Evolutionary conservation across 768 basidiomycete species (phyloP).

Genomic region (Amanita pseudoporphyria): DNA sequence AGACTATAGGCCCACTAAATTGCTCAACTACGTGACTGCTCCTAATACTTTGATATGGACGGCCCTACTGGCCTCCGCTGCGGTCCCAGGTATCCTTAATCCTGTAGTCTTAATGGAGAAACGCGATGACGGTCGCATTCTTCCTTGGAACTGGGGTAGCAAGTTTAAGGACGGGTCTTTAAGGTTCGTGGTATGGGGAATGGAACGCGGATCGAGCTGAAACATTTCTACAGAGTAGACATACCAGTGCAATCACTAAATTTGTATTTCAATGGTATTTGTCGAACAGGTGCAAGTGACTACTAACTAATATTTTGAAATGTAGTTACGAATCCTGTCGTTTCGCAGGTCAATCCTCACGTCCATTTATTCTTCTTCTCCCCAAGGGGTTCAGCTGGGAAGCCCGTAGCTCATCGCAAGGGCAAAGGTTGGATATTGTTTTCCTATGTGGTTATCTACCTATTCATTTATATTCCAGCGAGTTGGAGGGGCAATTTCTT

Average conservation of each 20-base stretch:
- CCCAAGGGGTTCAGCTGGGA: constrained; percentile 79
- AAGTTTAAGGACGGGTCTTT: constrained; percentile 91
- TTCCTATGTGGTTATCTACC: background rate
- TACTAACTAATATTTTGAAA: constrained; percentile 2
- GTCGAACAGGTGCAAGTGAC: background rate
- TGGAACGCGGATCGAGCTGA: background rate
- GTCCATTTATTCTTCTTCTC: constrained; percentile 96
- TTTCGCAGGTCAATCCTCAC: constrained; percentile 89
- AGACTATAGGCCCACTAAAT: constrained; percentile 77
- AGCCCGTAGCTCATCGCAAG: constrained; percentile 89
- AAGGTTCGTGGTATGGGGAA: constrained; percentile 33
- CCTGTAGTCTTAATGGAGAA: constrained; percentile 96
- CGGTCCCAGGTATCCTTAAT: constrained; percentile 91
- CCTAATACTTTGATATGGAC: constrained; percentile 86
- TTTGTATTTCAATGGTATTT: constrained; percentile 75
- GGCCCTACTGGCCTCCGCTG: constrained; percentile 78
- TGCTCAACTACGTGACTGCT: constrained; percentile 93
- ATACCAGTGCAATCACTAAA: constrained; percentile 87
- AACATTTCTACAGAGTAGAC: constrained; percentile 55
- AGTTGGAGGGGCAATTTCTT: constrained; percentile 96
- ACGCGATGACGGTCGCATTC: constrained; percentile 62
- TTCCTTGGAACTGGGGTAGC: constrained; percentile 94
- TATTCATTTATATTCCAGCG: constrained; percentile 14
- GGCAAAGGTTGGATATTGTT: constrained; percentile 56
- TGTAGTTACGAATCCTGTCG: constrained; percentile 83